These are phyloP conservation scores for Mycena leptocephala DNA, from an alignment of 768 basidiomycete species.

Conservation along the genomic window DNA sequence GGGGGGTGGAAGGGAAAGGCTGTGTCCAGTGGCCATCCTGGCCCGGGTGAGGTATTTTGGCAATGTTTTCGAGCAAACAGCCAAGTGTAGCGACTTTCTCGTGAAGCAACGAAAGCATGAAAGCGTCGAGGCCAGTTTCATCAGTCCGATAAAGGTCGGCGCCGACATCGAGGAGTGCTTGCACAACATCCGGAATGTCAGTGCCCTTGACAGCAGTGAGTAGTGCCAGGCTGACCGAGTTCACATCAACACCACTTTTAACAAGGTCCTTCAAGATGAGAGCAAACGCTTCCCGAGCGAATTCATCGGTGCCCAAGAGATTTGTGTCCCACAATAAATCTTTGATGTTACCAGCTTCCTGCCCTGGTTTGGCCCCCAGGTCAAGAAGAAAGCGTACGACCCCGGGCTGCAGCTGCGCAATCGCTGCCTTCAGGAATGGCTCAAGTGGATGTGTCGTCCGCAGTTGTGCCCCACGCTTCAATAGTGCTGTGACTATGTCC, in stretches of 20 bases:
- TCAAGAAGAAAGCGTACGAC: slow-evolving; percentile 9
- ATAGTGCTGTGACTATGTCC: slow-evolving; percentile 10
- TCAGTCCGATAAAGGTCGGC: slow-evolving; percentile 10
- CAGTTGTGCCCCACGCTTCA: slow-evolving; percentile 18
- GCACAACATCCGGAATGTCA: neutral
- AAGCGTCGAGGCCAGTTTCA: slow-evolving; percentile 10
- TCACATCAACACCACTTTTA: neutral
- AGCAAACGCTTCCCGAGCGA: neutral
- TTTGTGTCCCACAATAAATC: neutral
- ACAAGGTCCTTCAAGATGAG: neutral
- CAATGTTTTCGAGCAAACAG: neutral
- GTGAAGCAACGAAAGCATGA: slow-evolving; percentile 3
- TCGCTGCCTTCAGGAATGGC: neutral
- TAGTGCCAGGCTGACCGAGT: neutral
- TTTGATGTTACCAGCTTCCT: neutral
- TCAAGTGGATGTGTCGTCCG: slow-evolving; percentile 11
- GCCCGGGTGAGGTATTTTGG: neutral
- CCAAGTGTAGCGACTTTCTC: neutral
- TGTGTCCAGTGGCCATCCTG: slow-evolving; percentile 3
- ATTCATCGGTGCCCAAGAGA: neutral
- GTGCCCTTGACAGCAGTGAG: neutral
- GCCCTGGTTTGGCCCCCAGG: slow-evolving; percentile 3
- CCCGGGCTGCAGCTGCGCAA: neutral
- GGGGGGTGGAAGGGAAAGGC: neutral
- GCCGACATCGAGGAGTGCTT: slow-evolving; percentile 12